phyloP scores from a whole-genome alignment of 2,329 filamentous ascomycete species.

The Diaporthe longicolla region DNA sequence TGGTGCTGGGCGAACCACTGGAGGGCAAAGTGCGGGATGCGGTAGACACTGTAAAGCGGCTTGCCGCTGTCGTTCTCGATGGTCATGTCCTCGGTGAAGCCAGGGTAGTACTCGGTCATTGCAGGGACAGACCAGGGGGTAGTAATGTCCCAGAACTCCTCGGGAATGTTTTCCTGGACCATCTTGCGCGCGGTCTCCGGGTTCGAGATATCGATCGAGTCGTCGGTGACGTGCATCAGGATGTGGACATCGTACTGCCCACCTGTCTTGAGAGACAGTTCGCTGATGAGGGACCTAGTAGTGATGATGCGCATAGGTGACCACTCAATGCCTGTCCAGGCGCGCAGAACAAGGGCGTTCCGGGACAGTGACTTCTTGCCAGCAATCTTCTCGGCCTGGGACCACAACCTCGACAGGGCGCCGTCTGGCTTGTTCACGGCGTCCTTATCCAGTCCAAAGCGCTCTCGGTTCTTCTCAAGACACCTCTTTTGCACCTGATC shows the following conservation, averaged over 20 bases:
- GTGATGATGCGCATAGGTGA: constrained; percentile 84
- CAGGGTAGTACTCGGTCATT: constrained; percentile 83
- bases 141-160: constrained; percentile 74
- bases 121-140: constrained; percentile 83
- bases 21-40: constrained; percentile 60
- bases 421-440: constrained; percentile 34
- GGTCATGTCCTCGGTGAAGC: constrained; percentile 78
- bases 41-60: constrained; percentile 68
- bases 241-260: constrained; percentile 87
- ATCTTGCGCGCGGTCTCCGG: constrained; percentile 71
- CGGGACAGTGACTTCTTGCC: constrained; percentile 55
- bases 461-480: constrained; percentile 73
- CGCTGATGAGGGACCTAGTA: constrained; percentile 83
- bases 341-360: constrained; percentile 82
- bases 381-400: constrained; percentile 39
- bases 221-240: constrained; percentile 80
- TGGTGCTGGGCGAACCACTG: constrained; percentile 83
- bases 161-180: constrained; percentile 62
- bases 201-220: constrained; percentile 70
- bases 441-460: constrained; percentile 64
- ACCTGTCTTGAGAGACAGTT: constrained; percentile 81
- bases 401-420: constrained; percentile 37
- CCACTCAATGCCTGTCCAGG: constrained; percentile 82
- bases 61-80: constrained; percentile 61
- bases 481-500: constrained; percentile 78